Evolutionary conservation across 441 rosid species (phyloP), one percentile per base, ranked within the genome.

Genomic region (Euphorbia schlechtendalii): DNA sequence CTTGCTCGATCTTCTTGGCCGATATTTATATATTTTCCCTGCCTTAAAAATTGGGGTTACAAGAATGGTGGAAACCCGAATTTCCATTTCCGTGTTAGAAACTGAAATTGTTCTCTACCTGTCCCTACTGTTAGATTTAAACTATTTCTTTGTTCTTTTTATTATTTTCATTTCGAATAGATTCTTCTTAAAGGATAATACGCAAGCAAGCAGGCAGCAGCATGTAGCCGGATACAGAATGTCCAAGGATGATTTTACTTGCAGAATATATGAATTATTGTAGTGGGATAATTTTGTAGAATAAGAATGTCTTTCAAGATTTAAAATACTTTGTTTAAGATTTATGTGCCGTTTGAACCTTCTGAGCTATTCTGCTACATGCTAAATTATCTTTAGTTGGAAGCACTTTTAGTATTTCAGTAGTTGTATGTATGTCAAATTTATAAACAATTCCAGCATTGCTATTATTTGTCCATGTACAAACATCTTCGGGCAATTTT

Each of bases 1-100:
- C 40, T 20, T 58, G 67, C 52, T 63, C 27, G 28, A 63, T 69
- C 75, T 67, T 69, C 61, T 10, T 77, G 70, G 63, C 48, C 46
- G 48, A 66, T 56, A 49, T 68, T 2, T 46, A 24, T 54, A 36
- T 24, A 22, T 49, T 40, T 53, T 64, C 3, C 1, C 30, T 43
- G 7, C 3, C 34, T 28, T 14, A 28, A 43, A 48, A 2, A 70
- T 65, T 5, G 32, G 53, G 61, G 49, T 40, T 57, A 61, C 27
- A 10, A 46, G 56, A 53, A 68, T 22, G 66, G 56, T 58, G 62
- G 72, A 61, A 76, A 68, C 63, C 3, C 27, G 48, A 72, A 21
- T 59, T 57, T 15, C 59, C 68, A 48, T 55, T 67, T 41, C 34
- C 34, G 3, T 32, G 34, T 32, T 2, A 32, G 34, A 32, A 32